Evolutionary conservation across 179 eudicot species (phyloP), one percentile per base, ranked within the genome.

Genomic region (Beta corolliflora): DNA sequence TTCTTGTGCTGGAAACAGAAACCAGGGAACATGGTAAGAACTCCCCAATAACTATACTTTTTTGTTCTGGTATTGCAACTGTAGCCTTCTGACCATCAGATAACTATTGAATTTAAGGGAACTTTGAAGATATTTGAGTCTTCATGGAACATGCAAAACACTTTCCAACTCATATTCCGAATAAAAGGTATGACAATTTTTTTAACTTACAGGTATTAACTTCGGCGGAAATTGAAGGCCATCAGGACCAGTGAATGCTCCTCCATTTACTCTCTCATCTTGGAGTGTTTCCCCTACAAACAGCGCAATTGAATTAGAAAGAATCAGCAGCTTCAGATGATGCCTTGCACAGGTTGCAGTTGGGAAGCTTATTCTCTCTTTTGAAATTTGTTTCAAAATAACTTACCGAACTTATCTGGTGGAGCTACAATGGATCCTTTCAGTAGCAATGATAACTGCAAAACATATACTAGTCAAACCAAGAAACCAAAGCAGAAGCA

Each of bases 361-460:
- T 53, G 63, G 48, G 58, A 65, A 69, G n/a, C 52, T 36, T 66
- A 16, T 25, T 9, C 68, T 76, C 21, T 0, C 1, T 81, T 68
- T 52, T 23, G 31, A 45, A 50, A 75, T 9, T 31, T 76, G 16
- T 31, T 69, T 56, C 21, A 36, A 68, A 13, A 84, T 71, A 18
- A 81, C 81, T 86, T 88, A 95, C 99, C 99, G 80, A 92, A 95
- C 86, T 92, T 95, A 88, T 95, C 98, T 45, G 99, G 99, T 29
- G 99, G 99, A 58, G 99, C 99, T 83, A 95, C 91, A 68, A 95
- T 93, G 13, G 99, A 89, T 84, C 99, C 99, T 89, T 92, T 95
- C 89, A 95, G 84, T 78, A 95, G 88, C 83, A 93, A 83, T 16
- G 99, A 95, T 81, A 95, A 83, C 99, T 95, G 92, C 63, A 86